Percentiles rank a stretch among this genome's conserved stretches.
Conservation (phyloP, 768 basidiomycete species). For the Tricholoma terreum region DNA sequence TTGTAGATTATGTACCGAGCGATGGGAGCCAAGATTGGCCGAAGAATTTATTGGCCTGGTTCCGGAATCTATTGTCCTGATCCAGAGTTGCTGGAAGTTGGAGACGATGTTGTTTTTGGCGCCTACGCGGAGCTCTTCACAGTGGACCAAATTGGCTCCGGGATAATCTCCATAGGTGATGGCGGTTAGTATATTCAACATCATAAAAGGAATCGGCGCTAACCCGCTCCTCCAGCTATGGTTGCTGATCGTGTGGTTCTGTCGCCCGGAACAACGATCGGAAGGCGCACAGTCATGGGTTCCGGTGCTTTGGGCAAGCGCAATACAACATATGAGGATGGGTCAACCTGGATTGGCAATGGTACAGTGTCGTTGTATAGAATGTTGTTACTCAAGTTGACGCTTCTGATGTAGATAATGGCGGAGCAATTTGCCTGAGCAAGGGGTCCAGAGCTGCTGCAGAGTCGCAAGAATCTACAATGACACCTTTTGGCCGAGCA, state of each 20-base stretch:
- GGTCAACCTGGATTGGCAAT: constrained; percentile 47
- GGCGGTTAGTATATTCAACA: constrained; percentile 28
- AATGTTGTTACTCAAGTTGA: background rate
- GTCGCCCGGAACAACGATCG: constrained; percentile 40
- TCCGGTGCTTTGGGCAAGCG: constrained; percentile 46
- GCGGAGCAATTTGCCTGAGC: constrained; percentile 38
- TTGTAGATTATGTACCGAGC: constrained; percentile 35
- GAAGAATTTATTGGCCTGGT: constrained; percentile 47
- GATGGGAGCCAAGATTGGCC: constrained; percentile 51
- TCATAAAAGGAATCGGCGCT: background rate
- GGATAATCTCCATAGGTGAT: constrained; percentile 36
- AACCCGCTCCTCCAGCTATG: constrained; percentile 32
- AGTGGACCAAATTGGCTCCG: constrained; percentile 39
- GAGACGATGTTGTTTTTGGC: constrained; percentile 49
- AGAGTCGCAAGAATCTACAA: constrained; percentile 22
- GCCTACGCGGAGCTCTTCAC: constrained; percentile 44
- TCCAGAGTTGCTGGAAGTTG: constrained; percentile 46
- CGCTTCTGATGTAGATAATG: constrained; percentile 25
- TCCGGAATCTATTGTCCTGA: constrained; percentile 44
- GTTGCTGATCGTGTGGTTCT: constrained; percentile 48
- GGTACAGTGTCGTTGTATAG: constrained; percentile 22
- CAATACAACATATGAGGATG: constrained; percentile 37
- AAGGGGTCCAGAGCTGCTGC: constrained; percentile 18
- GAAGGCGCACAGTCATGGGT: constrained; percentile 42
- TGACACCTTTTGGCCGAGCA: constrained; percentile 41